Percentiles rank a stretch among this genome's conserved stretches.
phyloP scores from a whole-genome alignment of 352 stramenopile species.

The Phytophthora hybrid region DNA sequence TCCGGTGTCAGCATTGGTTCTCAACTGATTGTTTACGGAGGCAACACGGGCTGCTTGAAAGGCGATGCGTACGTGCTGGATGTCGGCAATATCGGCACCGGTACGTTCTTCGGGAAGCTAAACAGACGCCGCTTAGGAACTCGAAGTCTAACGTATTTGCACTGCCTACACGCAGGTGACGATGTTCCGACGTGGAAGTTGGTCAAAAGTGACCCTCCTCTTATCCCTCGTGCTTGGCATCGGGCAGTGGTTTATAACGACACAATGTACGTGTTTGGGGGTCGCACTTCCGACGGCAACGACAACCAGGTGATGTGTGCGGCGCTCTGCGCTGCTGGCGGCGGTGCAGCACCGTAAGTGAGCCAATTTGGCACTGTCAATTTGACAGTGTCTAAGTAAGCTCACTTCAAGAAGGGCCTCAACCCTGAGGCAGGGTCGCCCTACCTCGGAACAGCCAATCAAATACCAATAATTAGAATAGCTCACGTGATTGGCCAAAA shows the following conservation, averaged over 20 bases:
- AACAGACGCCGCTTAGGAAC: neutral
- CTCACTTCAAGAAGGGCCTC: neutral
- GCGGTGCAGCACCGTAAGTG: neutral
- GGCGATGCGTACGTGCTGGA: conserved; percentile 62
- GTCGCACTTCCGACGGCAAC: conserved; percentile 53
- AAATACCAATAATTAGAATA: neutral
- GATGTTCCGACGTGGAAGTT: conserved; percentile 59
- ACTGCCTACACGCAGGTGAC: conserved; percentile 23
- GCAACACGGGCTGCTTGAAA: conserved; percentile 69
- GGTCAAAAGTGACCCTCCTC: conserved; percentile 49
- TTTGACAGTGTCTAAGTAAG: no score
- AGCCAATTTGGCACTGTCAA: no score
- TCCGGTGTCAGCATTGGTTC: conserved; percentile 57
- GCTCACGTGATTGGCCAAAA: neutral
- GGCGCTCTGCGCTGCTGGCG: conserved; percentile 4
- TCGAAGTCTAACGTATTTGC: neutral
- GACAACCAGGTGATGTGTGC: conserved; percentile 58
- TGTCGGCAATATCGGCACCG: conserved; percentile 54
- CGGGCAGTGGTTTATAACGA: conserved; percentile 49
- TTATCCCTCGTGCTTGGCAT: conserved; percentile 62
- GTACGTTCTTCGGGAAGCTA: conserved; percentile 24
- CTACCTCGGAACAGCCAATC: neutral
- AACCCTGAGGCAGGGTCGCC: neutral
- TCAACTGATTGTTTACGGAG: conserved; percentile 61
- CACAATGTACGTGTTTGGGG: conserved; percentile 66